These are phyloP conservation scores for Mangifera indica DNA, from an alignment of 345 rosid genomes.

Conservation along the genomic window DNA sequence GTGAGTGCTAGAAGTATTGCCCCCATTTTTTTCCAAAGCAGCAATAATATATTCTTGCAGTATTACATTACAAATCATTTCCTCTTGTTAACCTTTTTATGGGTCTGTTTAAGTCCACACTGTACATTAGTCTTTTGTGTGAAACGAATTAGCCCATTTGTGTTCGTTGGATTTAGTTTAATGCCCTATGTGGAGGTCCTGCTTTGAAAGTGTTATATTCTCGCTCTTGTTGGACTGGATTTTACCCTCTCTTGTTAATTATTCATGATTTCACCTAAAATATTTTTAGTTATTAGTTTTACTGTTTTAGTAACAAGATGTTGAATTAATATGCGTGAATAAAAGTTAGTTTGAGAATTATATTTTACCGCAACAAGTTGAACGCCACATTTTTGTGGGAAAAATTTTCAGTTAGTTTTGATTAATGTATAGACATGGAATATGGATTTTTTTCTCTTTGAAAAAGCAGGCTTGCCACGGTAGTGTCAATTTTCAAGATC, in stretches of 20 bases:
- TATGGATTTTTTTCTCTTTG: too few relatives aligned
- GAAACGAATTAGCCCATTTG: slow-evolving; percentile 20
- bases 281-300: not conserved
- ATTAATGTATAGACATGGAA: too few relatives aligned
- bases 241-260: too few relatives aligned
- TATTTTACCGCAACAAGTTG: too few relatives aligned
- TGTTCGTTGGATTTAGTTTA: slow-evolving; percentile 24
- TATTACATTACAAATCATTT: slow-evolving; percentile 21
- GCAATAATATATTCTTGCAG: slow-evolving; percentile 8
- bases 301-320: not conserved
- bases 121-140: slow-evolving; percentile 42
- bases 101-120: slow-evolving; percentile 23
- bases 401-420: too few relatives aligned
- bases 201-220: slow-evolving; percentile 11
- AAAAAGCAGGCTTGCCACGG: too few relatives aligned
- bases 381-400: too few relatives aligned
- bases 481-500: not conserved
- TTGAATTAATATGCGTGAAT: not conserved
- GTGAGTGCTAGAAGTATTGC: slow-evolving; percentile 43
- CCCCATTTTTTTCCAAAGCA: slow-evolving; percentile 13
- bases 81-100: slow-evolving; percentile 16
- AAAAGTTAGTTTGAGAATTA: not conserved
- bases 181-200: slow-evolving; percentile 15
- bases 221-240: not conserved
- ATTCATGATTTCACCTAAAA: not conserved